A percentile compares a stretch with the other conserved stretches of the same genome.
These are phyloP conservation scores for Drechslerella coelobrocha DNA, from an alignment of 2,329 filamentous ascomycete genomes.

Conservation along the genomic window DNA sequence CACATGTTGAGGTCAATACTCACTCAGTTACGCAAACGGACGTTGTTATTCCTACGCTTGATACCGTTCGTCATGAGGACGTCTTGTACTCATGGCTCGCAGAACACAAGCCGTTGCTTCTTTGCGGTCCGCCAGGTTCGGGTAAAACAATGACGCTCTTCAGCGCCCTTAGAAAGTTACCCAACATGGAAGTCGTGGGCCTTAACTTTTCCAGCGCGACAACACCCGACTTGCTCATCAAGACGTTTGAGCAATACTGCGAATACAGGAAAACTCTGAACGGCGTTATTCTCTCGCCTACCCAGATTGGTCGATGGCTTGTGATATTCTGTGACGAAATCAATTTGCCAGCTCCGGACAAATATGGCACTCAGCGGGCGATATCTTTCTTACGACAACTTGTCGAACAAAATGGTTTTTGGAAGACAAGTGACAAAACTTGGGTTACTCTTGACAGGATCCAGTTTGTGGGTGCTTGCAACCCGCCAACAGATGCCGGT, in stretches of 20 bases:
- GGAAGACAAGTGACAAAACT: constrained; percentile 94
- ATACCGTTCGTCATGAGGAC: constrained; percentile 97
- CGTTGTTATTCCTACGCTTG: constrained; percentile 95
- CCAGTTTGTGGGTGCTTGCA: constrained; percentile 98
- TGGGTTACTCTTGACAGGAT: constrained; percentile 98
- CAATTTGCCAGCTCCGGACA: constrained; percentile 95
- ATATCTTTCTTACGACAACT: constrained; percentile 97
- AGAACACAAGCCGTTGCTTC: constrained; percentile 93
- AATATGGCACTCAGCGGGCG: constrained; percentile 94
- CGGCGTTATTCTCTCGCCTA: constrained; percentile 92
- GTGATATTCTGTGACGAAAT: constrained; percentile 99
- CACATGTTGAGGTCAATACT: constrained; percentile 93
- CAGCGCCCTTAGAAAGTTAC: constrained; percentile 92
- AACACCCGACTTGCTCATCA: constrained; percentile 95
- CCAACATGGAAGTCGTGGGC: constrained; percentile 98
- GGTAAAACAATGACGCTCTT: constrained; percentile 99
- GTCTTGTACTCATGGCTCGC: constrained; percentile 99
- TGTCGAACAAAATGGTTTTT: constrained; percentile 98
- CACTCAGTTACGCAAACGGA: constrained; percentile 98
- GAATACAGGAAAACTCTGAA: constrained; percentile 99
- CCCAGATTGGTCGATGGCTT: constrained; percentile 95
- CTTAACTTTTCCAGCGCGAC: constrained; percentile 99
- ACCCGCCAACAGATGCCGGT: constrained; percentile 95
- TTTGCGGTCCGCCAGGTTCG: constrained; percentile 96
- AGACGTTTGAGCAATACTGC: constrained; percentile 99